Percentiles rank a stretch among this genome's conserved stretches.
phyloP scores from a whole-genome alignment of 2,329 filamentous ascomycete species.

The Nigrospora osmanthi region DNA sequence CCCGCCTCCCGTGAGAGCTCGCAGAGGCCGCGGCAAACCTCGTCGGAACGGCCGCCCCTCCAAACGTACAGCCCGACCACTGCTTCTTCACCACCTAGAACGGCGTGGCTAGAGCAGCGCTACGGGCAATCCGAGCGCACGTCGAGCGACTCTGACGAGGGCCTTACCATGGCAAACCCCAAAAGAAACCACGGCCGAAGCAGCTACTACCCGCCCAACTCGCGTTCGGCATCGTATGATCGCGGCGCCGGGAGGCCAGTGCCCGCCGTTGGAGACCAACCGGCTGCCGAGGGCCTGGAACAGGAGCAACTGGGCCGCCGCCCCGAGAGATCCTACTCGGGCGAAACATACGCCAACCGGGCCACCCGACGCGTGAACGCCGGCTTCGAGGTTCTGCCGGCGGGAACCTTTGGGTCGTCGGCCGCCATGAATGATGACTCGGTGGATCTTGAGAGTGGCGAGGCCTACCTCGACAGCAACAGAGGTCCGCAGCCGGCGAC shows the following conservation, averaged over 20 bases:
- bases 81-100: slow-evolving; percentile 9
- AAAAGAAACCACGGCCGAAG: not conserved
- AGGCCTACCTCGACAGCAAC: slow-evolving; percentile 5
- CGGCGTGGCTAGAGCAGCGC: not conserved
- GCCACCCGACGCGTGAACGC: slow-evolving; percentile 17
- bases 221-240: not conserved
- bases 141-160: slow-evolving; percentile 6
- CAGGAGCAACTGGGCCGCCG: not conserved
- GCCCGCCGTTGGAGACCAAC: not conserved
- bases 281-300: not conserved
- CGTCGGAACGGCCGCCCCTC: slow-evolving; percentile 3
- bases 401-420: slow-evolving; percentile 12
- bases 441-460: slow-evolving; percentile 10
- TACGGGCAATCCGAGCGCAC: slow-evolving; percentile 1
- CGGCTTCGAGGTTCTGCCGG: slow-evolving; percentile 21
- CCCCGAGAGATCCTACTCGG: slow-evolving; percentile 19
- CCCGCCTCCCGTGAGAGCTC: slow-evolving; percentile 5
- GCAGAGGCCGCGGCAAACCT: slow-evolving; percentile 5
- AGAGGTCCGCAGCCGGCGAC: not conserved
- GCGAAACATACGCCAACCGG: slow-evolving; percentile 13
- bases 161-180: not conserved
- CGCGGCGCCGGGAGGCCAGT: not conserved
- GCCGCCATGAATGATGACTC: slow-evolving; percentile 11
- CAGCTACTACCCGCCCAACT: not conserved
- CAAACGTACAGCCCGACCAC: slow-evolving; percentile 20